Percentiles rank a stretch among this genome's conserved stretches.
Conservation (phyloP, 2,329 filamentous ascomycete species). For the Dactylonectria macrodidyma region DNA sequence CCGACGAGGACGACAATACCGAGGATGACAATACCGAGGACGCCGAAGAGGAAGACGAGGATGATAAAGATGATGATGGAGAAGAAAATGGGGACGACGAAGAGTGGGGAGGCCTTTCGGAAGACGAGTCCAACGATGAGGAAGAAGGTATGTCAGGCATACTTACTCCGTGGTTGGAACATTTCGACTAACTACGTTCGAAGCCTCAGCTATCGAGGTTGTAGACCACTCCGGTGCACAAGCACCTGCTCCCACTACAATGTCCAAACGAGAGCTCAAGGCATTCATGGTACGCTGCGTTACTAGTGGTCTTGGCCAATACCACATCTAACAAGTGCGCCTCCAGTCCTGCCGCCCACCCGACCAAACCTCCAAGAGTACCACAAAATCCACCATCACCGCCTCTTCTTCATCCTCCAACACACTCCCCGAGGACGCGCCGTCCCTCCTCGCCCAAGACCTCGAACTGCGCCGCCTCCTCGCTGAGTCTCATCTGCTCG, state of each 20-base stretch:
- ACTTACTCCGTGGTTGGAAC: neutral
- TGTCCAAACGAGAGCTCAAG: slow-evolving; percentile 80
- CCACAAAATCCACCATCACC: slow-evolving; percentile 36
- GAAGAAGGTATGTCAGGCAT: slow-evolving; percentile 35
- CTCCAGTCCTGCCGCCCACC: slow-evolving; percentile 65
- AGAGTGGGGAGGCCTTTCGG: slow-evolving; percentile 50
- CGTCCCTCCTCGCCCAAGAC: slow-evolving; percentile 88
- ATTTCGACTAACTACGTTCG: slow-evolving; percentile 1
- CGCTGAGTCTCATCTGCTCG: slow-evolving; percentile 89
- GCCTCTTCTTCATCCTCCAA: slow-evolving; percentile 47
- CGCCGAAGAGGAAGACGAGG: slow-evolving; percentile 50
- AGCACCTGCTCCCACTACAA: slow-evolving; percentile 56
- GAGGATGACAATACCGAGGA: slow-evolving; percentile 40
- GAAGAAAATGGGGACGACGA: slow-evolving; percentile 39
- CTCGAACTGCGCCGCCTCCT: slow-evolving; percentile 92
- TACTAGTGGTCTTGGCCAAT: neutral
- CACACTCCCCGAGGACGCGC: slow-evolving; percentile 69
- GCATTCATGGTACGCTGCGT: slow-evolving; percentile 77
- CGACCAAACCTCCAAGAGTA: slow-evolving; percentile 48
- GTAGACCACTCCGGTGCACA: slow-evolving; percentile 69
- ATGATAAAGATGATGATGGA: slow-evolving; percentile 55
- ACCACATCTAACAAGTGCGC: slow-evolving; percentile 24
- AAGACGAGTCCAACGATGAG: slow-evolving; percentile 41
- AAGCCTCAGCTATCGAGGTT: slow-evolving; percentile 66
- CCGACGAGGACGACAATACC: slow-evolving; percentile 14